These are phyloP conservation scores for Zoysia pacifica DNA, from an alignment of 176 grass and related monocot species.

Conservation along the genomic window DNA sequence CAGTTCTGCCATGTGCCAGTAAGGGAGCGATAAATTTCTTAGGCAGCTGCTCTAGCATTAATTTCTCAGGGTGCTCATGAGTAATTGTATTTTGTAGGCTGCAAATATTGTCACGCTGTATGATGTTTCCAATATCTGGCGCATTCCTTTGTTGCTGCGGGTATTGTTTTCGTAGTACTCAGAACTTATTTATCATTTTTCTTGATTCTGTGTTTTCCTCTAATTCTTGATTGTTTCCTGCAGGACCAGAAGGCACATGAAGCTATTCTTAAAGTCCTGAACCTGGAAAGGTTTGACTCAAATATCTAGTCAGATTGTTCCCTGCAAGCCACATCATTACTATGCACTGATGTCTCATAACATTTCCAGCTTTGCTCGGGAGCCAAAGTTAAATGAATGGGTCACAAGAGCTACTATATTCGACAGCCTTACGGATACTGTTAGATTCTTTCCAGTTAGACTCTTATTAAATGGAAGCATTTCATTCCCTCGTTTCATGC, in stretches of 20 bases:
- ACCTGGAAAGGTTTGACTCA: constrained; percentile 64
- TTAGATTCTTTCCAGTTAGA: constrained; percentile 33
- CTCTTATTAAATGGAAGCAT: not conserved
- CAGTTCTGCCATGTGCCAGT: constrained; percentile 87
- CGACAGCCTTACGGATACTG: constrained; percentile 63
- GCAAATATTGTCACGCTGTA: constrained; percentile 66
- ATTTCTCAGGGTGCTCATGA: constrained; percentile 17
- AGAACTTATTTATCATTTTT: not conserved
- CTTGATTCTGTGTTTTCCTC: not conserved
- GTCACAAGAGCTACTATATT: constrained; percentile 51
- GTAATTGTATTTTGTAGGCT: constrained; percentile 52
- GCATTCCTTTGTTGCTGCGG: constrained; percentile 69
- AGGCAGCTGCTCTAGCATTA: not conserved
- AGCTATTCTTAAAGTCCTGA: constrained; percentile 73
- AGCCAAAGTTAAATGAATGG: constrained; percentile 70
- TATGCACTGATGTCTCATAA: not conserved
- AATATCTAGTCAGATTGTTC: constrained; percentile 29
- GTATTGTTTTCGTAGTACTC: constrained; percentile 41
- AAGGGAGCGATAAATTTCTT: constrained; percentile 26
- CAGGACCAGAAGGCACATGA: constrained; percentile 82
- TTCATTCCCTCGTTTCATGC: constrained; percentile 28
- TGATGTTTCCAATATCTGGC: constrained; percentile 87
- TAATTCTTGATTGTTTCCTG: constrained; percentile 15
- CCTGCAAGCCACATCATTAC: constrained; percentile 8
- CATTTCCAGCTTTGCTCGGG: constrained; percentile 39